Evolutionary conservation across 768 basidiomycete species (phyloP).

Genomic region (Phlegmacium glaucopus): DNA sequence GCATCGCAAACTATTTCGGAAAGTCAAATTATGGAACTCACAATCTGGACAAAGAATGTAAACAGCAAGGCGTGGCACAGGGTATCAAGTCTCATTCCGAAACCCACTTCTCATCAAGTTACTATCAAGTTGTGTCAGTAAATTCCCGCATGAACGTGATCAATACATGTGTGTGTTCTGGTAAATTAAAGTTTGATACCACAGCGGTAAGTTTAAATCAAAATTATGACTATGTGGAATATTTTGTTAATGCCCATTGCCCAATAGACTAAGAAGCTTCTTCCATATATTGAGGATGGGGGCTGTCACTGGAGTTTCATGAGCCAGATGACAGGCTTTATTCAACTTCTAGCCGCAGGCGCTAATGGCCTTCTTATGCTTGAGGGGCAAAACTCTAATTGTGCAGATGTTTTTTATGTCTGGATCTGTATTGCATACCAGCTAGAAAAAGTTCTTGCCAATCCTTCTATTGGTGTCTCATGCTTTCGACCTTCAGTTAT

Average conservation of each 20-base stretch:
- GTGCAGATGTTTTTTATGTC: conserved; percentile 27
- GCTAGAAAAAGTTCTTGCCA: conserved; percentile 17
- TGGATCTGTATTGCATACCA: conserved; percentile 28
- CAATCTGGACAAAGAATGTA: conserved; percentile 16
- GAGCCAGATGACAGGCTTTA: conserved; percentile 11
- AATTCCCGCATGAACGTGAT: conserved; percentile 20
- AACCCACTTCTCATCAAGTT: conserved; percentile 24
- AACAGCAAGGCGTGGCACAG: conserved; percentile 11
- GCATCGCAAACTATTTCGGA: conserved; percentile 23
- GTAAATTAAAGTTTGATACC: conserved; percentile 18
- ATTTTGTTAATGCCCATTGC: neutral
- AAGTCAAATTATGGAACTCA: conserved; percentile 24
- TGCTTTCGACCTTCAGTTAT: conserved; percentile 13
- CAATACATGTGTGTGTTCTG: conserved; percentile 9
- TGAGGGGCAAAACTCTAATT: conserved; percentile 25
- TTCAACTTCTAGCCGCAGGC: conserved; percentile 11
- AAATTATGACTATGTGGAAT: neutral
- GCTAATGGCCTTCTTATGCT: conserved; percentile 23
- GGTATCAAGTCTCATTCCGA: conserved; percentile 22
- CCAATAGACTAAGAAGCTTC: conserved; percentile 18
- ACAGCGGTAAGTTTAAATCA: conserved; percentile 14
- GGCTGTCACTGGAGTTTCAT: conserved; percentile 14
- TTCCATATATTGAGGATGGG: conserved; percentile 15
- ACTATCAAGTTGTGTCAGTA: conserved; percentile 18
- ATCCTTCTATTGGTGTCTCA: conserved; percentile 4